A percentile compares a stretch with the other conserved stretches of the same genome.
Conservation (phyloP, 441 rosid species). For the Brassica hybrid region DNA sequence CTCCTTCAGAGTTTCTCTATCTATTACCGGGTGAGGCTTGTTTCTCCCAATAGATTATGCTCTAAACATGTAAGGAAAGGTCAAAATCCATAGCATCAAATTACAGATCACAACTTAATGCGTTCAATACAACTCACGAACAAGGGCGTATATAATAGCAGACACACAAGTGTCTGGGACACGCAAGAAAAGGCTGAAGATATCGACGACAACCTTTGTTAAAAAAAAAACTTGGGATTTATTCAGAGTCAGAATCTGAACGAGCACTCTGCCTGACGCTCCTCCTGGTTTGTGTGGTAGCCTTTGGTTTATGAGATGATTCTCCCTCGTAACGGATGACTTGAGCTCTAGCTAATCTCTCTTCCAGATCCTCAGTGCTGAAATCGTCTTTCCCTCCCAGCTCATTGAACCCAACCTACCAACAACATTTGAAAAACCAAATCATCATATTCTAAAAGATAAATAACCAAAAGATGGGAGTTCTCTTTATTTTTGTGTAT, state of each 20-base stretch:
- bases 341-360: conserved; percentile 86
- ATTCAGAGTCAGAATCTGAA: conserved; percentile 82
- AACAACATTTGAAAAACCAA: background rate
- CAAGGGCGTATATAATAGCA: conserved; percentile 2
- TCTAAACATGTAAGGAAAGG: background rate
- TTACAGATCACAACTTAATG: conserved; percentile 15
- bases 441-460: conserved; percentile 3
- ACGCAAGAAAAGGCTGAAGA: conserved; percentile 5
- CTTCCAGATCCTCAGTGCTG: conserved; percentile 88
- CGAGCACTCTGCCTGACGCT: conserved; percentile 76
- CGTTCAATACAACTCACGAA: conserved; percentile 1
- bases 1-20: background rate
- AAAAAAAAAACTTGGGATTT: background rate
- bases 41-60: background rate
- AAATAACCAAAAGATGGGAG: background rate
- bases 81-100: background rate
- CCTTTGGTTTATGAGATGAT: conserved; percentile 55
- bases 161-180: background rate
- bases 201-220: background rate
- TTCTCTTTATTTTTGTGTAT: background rate
- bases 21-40: background rate
- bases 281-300: conserved; percentile 58
- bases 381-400: conserved; percentile 94
- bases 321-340: conserved; percentile 83
- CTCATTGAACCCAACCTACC: conserved; percentile 91